These are phyloP conservation scores for Trichosporon asahii DNA, from an alignment of 1,284 basidiomycete species.

Conservation along the genomic window DNA sequence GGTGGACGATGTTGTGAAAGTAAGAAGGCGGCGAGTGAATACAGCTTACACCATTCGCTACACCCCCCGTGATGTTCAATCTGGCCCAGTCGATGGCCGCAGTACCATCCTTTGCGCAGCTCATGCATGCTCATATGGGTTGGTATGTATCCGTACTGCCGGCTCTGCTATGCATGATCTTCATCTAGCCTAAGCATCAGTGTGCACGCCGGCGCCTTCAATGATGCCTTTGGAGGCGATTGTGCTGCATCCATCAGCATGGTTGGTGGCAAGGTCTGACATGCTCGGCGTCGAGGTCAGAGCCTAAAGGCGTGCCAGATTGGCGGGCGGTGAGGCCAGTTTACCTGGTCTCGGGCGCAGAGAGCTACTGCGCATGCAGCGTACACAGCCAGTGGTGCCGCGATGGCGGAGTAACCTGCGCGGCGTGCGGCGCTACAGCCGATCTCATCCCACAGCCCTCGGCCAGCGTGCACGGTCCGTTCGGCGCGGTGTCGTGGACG, in stretches of 20 bases:
- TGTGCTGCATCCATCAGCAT: neutral
- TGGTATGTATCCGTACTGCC: neutral
- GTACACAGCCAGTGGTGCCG: neutral
- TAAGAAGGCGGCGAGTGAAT: neutral
- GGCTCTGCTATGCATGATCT: neutral
- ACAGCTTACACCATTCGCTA: neutral
- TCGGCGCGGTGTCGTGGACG: neutral
- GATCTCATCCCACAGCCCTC: neutral
- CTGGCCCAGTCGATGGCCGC: neutral
- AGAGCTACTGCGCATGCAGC: neutral
- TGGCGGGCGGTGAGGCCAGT: neutral
- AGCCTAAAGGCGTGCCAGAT: too few relatives aligned
- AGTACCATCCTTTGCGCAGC: neutral
- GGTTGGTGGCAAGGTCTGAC: neutral
- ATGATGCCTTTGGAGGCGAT: neutral
- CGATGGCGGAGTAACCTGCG: neutral
- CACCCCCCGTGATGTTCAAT: neutral
- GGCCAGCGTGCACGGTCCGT: neutral
- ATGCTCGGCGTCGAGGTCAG: neutral
- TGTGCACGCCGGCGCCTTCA: neutral
- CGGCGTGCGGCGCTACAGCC: neutral
- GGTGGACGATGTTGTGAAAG: slow-evolving; percentile 10
- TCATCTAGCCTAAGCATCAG: neutral
- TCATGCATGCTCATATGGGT: neutral
- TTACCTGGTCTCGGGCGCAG: neutral